Conservation (phyloP, 768 basidiomycete genomes). For the Hydnomerulius pinastri region DNA sequence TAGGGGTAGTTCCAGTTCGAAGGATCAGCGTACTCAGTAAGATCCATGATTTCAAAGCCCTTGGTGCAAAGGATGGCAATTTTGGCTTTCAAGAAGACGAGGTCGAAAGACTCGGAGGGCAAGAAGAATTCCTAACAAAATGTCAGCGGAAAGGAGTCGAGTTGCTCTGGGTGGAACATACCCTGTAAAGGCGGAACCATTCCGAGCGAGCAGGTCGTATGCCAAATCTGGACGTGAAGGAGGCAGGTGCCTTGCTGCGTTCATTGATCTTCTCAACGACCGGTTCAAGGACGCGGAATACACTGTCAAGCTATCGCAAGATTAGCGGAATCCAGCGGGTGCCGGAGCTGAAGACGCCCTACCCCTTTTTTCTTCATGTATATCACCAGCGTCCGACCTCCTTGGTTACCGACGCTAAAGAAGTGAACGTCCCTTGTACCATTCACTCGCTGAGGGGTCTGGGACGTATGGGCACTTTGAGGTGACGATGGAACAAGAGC, state of each 20-base stretch:
- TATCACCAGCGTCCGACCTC: slow-evolving; percentile 85
- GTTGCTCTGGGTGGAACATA: slow-evolving; percentile 20
- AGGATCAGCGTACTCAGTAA: slow-evolving; percentile 68
- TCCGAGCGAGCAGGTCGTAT: slow-evolving; percentile 82
- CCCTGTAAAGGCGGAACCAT: slow-evolving; percentile 93
- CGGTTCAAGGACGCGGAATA: slow-evolving; percentile 97
- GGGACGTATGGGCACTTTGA: slow-evolving; percentile 62
- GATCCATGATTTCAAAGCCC: slow-evolving; percentile 97
- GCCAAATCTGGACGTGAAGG: slow-evolving; percentile 72
- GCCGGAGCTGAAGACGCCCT: slow-evolving; percentile 16
- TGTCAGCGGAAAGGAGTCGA: neutral
- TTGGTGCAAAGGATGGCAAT: slow-evolving; percentile 92
- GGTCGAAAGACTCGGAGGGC: slow-evolving; percentile 86
- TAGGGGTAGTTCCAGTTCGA: neutral
- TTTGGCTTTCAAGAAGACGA: slow-evolving; percentile 91
- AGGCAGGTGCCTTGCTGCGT: slow-evolving; percentile 66
- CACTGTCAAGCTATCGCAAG: slow-evolving; percentile 66
- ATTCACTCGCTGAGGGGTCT: slow-evolving; percentile 88
- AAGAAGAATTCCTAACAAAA: slow-evolving; percentile 79
- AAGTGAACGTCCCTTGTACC: slow-evolving; percentile 93
- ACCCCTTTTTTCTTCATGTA: slow-evolving; percentile 96
- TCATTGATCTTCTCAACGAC: slow-evolving; percentile 89
- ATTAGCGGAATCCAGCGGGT: slow-evolving; percentile 13
- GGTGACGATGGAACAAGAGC: slow-evolving; percentile 90
- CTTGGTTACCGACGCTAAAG: slow-evolving; percentile 89